Conservation (phyloP, 208 protist genomes). For the Porcisia hertigi region DNA sequence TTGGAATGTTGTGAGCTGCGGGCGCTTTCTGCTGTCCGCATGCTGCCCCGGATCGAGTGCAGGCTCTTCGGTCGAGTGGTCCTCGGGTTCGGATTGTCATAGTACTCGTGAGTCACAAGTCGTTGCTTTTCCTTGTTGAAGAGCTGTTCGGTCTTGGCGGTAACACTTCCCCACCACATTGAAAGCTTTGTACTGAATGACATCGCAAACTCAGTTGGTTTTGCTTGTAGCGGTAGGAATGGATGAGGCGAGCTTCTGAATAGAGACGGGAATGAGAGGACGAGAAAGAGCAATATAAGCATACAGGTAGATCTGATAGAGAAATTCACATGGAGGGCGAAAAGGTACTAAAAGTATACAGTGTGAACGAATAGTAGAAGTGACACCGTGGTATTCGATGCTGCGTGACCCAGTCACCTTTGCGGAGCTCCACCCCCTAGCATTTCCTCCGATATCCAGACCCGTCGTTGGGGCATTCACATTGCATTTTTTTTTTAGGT, state of each 20-base stretch:
- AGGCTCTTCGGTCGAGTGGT: conserved; percentile 43
- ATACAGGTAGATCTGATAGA: background rate
- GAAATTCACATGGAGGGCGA: too few species aligned
- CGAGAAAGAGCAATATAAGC: background rate
- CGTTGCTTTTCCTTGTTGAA: conserved; percentile 66
- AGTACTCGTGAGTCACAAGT: conserved; percentile 64
- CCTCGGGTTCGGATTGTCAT: conserved; percentile 49
- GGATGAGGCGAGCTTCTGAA: background rate
- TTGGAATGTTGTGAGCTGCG: background rate
- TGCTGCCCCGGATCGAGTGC: conserved; percentile 49
- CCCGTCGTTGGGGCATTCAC: background rate
- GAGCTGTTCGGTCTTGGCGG: conserved; percentile 50
- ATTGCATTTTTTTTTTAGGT: background rate
- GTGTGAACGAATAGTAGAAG: background rate
- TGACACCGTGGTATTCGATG: too few species aligned
- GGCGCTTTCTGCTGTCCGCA: conserved; percentile 13
- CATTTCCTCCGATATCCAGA: too few species aligned
- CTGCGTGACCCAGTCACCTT: background rate
- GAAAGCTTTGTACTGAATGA: conserved; percentile 60
- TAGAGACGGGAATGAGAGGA: background rate
- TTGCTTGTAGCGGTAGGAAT: background rate
- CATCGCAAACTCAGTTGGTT: conserved; percentile 27
- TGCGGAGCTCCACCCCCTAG: background rate
- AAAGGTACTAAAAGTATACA: too few species aligned
- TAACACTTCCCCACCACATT: conserved; percentile 69